Evolutionary conservation across 2,329 filamentous ascomycete species (phyloP).

Genomic region (Ceratocystis diversiconidia): DNA sequence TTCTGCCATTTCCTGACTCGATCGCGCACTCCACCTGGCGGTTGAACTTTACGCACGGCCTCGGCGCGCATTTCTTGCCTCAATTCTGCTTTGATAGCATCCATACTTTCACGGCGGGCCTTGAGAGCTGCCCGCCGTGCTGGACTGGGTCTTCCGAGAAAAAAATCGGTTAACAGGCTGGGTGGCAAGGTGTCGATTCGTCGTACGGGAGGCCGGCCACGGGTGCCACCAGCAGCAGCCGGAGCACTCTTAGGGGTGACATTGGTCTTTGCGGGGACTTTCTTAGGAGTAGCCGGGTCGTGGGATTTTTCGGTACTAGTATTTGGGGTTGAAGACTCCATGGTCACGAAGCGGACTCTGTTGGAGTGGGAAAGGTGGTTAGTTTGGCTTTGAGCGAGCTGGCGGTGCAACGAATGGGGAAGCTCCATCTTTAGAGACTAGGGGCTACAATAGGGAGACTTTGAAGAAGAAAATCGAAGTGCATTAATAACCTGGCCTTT

Average conservation of each 20-base stretch:
- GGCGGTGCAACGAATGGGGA: neutral
- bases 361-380: constrained; percentile 4
- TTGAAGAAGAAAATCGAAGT: neutral
- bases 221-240: constrained; percentile 22
- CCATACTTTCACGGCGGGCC: constrained; percentile 42
- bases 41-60: constrained; percentile 43
- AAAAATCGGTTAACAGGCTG: constrained; percentile 42
- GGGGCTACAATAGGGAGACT: neutral
- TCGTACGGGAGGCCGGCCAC: constrained; percentile 28
- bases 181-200: constrained; percentile 30
- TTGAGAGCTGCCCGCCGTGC: constrained; percentile 39
- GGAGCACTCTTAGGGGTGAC: constrained; percentile 32
- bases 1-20: constrained; percentile 79
- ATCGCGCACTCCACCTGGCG: constrained; percentile 55
- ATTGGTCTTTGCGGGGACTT: constrained; percentile 9
- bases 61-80: constrained; percentile 28
- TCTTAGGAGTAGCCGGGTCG: constrained; percentile 15
- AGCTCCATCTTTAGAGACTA: constrained; percentile 3
- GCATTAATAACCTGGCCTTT: constrained; percentile 4
- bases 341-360: constrained; percentile 11
- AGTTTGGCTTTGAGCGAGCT: neutral
- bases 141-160: constrained; percentile 42
- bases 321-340: constrained; percentile 11
- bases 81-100: constrained; percentile 42
- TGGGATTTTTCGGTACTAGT: constrained; percentile 16